These are phyloP conservation scores for Scenedesmus sp. DNA, from an alignment of 163 green algal genomes.

Conservation along the genomic window DNA sequence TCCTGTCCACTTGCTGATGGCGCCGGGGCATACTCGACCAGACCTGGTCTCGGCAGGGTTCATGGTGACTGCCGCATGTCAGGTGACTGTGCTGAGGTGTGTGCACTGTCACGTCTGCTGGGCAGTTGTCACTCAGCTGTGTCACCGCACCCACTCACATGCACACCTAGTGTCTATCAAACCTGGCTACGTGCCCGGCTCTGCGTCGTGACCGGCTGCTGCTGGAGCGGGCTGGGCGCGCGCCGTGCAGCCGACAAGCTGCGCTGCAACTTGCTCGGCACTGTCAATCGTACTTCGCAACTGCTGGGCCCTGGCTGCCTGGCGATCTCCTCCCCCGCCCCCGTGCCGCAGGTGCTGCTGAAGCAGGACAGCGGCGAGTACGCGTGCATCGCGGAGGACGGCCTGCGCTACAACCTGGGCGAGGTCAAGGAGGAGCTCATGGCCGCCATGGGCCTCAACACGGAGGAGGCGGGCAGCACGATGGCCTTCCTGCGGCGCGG, in stretches of 20 bases:
- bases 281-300: too few species aligned
- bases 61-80: too few species aligned
- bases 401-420: constrained; percentile 87
- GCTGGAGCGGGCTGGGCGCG: constrained; percentile 59
- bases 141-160: too few species aligned
- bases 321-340: too few species aligned
- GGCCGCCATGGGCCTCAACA: constrained; percentile 92
- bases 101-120: too few species aligned
- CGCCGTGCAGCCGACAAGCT: constrained; percentile 88
- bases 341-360: constrained; percentile 94
- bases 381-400: constrained; percentile 91
- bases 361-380: constrained; percentile 92
- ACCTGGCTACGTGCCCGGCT: too few species aligned
- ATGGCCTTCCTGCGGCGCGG: constrained; percentile 89
- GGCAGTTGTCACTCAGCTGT: too few species aligned
- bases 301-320: not conserved
- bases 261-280: constrained; percentile 93
- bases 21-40: too few species aligned
- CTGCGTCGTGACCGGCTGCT: not conserved
- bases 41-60: too few species aligned
- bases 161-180: too few species aligned
- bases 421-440: constrained; percentile 95
- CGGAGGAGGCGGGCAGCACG: constrained; percentile 78
- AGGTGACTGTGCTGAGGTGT: too few species aligned
- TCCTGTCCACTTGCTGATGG: not conserved